Percentiles rank a stretch among this genome's conserved stretches.
Evolutionary conservation across 2,329 filamentous ascomycete species (phyloP).

Genomic region (Cercospora sesami): DNA sequence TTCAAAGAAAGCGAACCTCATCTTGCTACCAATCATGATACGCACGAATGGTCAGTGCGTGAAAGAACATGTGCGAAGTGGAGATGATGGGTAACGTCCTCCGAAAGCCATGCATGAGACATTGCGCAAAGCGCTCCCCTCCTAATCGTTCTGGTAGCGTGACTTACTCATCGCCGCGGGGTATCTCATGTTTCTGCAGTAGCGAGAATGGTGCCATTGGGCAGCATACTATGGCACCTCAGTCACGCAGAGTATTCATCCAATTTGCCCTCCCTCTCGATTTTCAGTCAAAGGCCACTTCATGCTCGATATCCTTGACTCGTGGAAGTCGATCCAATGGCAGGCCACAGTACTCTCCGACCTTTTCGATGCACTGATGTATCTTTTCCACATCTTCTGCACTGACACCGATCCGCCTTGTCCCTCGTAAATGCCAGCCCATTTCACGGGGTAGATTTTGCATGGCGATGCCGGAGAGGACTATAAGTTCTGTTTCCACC

Average conservation of each 20-base stretch:
- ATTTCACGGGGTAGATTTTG: conserved; percentile 57
- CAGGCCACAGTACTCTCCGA: conserved; percentile 41
- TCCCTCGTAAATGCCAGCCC: conserved; percentile 57
- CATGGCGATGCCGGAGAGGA: conserved; percentile 58
- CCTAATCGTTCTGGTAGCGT: neutral
- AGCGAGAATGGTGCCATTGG: neutral
- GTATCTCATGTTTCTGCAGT: neutral
- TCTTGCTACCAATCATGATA: neutral
- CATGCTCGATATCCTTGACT: conserved; percentile 46
- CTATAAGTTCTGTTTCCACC: conserved; percentile 56
- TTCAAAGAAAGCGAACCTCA: neutral
- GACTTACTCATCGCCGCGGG: neutral
- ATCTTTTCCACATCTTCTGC: conserved; percentile 47
- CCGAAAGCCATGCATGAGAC: neutral
- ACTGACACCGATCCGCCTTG: conserved; percentile 51
- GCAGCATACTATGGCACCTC: neutral
- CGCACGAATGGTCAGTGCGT: neutral
- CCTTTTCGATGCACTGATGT: conserved; percentile 45
- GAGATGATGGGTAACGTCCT: neutral
- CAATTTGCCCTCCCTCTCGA: neutral
- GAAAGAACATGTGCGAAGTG: neutral
- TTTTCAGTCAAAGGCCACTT: conserved; percentile 33
- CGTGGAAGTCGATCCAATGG: conserved; percentile 41
- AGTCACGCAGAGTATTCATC: neutral
- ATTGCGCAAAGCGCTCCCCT: neutral